phyloP scores from a whole-genome alignment of 2,329 filamentous ascomycete species.

The Didymella lethalis region DNA sequence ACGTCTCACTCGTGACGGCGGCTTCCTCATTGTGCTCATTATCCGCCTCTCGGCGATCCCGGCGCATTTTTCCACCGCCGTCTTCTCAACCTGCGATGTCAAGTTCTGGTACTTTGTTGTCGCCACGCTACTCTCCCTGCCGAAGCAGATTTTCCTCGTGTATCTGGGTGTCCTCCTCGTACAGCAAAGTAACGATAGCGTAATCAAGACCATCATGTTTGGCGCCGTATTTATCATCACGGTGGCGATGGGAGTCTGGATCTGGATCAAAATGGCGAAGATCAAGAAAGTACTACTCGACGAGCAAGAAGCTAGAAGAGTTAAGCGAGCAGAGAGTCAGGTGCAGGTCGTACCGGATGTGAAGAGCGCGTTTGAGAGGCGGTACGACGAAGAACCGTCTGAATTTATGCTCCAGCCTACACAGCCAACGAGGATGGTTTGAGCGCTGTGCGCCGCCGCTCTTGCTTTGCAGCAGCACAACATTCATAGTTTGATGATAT shows the following conservation, averaged over 20 bases:
- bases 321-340: slow-evolving; percentile 28
- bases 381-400: slow-evolving; percentile 30
- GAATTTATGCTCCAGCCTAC: slow-evolving; percentile 32
- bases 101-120: slow-evolving; percentile 49
- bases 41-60: slow-evolving; percentile 48
- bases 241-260: slow-evolving; percentile 42
- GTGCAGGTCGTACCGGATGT: slow-evolving; percentile 26
- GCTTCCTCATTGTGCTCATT: slow-evolving; percentile 46
- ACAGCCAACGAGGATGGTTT: slow-evolving; percentile 34
- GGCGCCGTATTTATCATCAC: slow-evolving; percentile 42
- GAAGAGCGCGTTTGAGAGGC: slow-evolving; percentile 30
- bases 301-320: slow-evolving; percentile 41
- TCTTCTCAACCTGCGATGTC: slow-evolving; percentile 49
- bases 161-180: slow-evolving; percentile 47
- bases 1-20: slow-evolving; percentile 45
- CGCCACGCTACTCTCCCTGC: slow-evolving; percentile 45
- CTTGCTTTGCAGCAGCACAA: background rate
- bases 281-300: slow-evolving; percentile 45
- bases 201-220: slow-evolving; percentile 43
- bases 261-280: slow-evolving; percentile 45
- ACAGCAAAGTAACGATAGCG: slow-evolving; percentile 35
- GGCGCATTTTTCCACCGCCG: slow-evolving; percentile 47
- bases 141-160: slow-evolving; percentile 49
- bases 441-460: slow-evolving; percentile 13
- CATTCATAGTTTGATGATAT: slow-evolving; percentile 7